Base-by-base conservation (phyloP, 192 early-diverging fungal species). In the Backusella macrospora region DNA sequence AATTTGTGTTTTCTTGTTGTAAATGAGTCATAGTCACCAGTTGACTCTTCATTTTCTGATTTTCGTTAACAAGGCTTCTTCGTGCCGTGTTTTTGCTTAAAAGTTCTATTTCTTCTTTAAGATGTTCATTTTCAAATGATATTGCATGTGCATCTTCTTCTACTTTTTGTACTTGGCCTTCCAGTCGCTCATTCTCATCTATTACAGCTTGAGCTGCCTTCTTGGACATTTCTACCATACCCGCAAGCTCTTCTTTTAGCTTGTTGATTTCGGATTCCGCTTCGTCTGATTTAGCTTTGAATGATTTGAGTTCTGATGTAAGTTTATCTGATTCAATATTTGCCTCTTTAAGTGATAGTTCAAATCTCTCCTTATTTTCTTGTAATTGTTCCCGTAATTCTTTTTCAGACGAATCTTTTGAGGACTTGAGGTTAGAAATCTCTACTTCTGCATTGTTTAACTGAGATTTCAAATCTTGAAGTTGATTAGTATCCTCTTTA, bases 261-360 rank as follows among this genome's bases (percentile, higher is more conserved):
- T 39, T 21, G 6, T 66, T 66, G 10, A 66, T 42, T 66, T 42
- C 65, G n/a, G 0, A 59, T 59, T 59, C 52, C 52, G 52, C 52
- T 59, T 59, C 52, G 9, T 26, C 12, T 26, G 52, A 23, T 12
- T 21, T 59, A 3, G 21, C 26, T 59, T 59, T 18, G 52, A 23
- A 59, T 59, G 26, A 59, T 23, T 59, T 59, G 52, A 59, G 52
- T 59, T 59, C 21, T 23, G 52, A 59, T 59, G 52, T 59, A 59
- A 59, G 52, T 59, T 59, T 59, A 59, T 59, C 52, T 59, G 52
- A 59, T 59, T 59, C 52, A 59, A 59, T 59, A 59, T 59, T 59
- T 59, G 52, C 52, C 52, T 59, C 52, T 59, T 59, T 59, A 10
- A 59, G 52, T 21, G 52, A 59, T 26, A 59, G 52, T 23, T 59